These are phyloP conservation scores for Diaporthe nobilis DNA, from an alignment of 2,329 filamentous ascomycete species.

Conservation along the genomic window DNA sequence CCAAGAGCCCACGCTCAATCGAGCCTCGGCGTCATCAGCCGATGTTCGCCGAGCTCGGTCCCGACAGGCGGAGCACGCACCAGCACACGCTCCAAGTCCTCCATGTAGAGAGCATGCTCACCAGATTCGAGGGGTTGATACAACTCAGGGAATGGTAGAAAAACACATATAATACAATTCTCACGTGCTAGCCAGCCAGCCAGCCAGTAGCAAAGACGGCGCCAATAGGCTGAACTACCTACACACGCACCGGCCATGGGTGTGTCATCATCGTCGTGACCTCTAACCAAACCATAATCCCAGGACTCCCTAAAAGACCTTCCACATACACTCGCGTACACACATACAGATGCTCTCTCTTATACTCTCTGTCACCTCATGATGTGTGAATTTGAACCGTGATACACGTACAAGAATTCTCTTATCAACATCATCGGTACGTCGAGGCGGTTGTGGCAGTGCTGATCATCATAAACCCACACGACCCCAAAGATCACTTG, in stretches of 20 bases:
- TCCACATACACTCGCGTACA: constrained; percentile 4
- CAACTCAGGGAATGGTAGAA: not conserved
- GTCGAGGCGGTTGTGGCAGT: not conserved
- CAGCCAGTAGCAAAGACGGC: not conserved
- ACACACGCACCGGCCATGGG: not conserved
- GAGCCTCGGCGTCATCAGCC: constrained; percentile 8
- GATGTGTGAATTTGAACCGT: not conserved
- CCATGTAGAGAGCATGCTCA: not conserved
- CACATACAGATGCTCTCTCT: not conserved
- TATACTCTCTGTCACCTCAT: not conserved
- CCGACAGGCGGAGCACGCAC: not conserved
- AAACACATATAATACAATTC: constrained; percentile 28
- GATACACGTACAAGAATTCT: not conserved
- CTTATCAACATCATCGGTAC: not conserved
- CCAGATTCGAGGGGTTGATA: too few relatives aligned
- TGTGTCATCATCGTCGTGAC: constrained; percentile 2
- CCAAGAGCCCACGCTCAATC: not conserved
- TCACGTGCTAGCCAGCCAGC: constrained; percentile 19
- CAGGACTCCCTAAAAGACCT: constrained; percentile 7
- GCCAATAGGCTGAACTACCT: not conserved
- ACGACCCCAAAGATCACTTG: not conserved
- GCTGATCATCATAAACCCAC: not conserved
- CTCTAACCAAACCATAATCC: constrained; percentile 13
- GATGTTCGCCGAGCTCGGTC: not conserved
- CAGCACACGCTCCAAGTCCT: not conserved